Conservation (phyloP, 176 grass and related monocot species). For the Puya raimondii region DNA sequence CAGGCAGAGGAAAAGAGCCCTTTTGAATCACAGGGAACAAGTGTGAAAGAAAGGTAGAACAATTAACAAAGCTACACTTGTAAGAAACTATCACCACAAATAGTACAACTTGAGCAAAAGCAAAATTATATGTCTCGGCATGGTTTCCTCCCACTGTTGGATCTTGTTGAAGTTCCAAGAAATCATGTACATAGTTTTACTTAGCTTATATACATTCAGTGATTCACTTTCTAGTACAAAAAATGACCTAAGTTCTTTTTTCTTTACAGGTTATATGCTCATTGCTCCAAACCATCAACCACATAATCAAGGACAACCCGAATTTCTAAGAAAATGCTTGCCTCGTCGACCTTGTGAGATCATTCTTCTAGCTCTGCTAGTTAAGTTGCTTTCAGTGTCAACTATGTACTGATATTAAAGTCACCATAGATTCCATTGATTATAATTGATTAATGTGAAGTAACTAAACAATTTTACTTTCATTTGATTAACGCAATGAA, state of each 20-base stretch:
- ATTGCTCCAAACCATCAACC: conserved; percentile 85
- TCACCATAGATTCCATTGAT: conserved; percentile 74
- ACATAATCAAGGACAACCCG: conserved; percentile 72
- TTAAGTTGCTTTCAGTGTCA: conserved; percentile 21
- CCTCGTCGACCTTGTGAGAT: conserved; percentile 92
- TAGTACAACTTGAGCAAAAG: conserved; percentile 18
- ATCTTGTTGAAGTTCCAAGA: conserved; percentile 90
- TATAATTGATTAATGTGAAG: no score
- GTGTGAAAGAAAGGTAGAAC: no score
- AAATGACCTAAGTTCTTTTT: not conserved
- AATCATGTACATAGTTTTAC: conserved; percentile 53
- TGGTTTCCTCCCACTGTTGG: conserved; percentile 88
- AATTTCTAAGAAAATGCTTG: conserved; percentile 90
- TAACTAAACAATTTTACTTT: no score
- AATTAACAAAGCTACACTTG: no score
- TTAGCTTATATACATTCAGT: not conserved
- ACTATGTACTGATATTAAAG: conserved; percentile 5
- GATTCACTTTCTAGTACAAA: not conserved
- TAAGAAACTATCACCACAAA: no score
- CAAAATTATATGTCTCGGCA: conserved; percentile 83
- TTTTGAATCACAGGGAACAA: no score
- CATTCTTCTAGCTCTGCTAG: conserved; percentile 12
- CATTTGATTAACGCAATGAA: no score
- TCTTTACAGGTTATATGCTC: conserved; percentile 60
- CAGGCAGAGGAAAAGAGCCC: no score